Conservation (phyloP, 257 asterid species). For the Schizonepeta tenuifolia region DNA sequence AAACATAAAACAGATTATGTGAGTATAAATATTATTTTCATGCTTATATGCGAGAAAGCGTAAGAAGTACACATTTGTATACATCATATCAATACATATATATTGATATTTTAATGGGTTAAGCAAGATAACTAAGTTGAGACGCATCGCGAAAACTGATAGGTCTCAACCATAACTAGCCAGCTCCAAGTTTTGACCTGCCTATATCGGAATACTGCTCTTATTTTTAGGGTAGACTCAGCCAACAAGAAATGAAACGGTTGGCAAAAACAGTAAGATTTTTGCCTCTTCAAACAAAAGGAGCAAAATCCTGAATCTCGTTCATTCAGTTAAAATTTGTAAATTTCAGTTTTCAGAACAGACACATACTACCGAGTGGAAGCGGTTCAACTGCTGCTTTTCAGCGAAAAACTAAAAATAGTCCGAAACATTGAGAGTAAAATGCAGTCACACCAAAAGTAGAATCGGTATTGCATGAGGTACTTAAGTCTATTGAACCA, state of each 20-base stretch:
- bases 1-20: no score
- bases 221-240: background rate
- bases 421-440: background rate
- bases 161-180: background rate
- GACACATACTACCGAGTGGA: background rate
- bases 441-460: slow-evolving; percentile 9
- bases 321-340: background rate
- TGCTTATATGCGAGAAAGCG: no score
- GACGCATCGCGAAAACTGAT: background rate
- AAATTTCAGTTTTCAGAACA: background rate
- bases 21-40: no score
- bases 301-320: background rate
- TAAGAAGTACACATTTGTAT: no score
- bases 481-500: background rate
- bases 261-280: background rate
- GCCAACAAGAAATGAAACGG: background rate
- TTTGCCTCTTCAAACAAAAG: background rate
- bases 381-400: background rate
- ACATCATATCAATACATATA: no score
- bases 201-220: background rate
- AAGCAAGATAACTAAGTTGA: background rate
- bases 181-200: background rate
- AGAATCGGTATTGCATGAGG: background rate
- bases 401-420: background rate
- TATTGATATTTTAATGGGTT: no score